These are phyloP conservation scores for Parastagonospora avenae DNA, from an alignment of 2,329 filamentous ascomycete genomes.

Conservation along the genomic window DNA sequence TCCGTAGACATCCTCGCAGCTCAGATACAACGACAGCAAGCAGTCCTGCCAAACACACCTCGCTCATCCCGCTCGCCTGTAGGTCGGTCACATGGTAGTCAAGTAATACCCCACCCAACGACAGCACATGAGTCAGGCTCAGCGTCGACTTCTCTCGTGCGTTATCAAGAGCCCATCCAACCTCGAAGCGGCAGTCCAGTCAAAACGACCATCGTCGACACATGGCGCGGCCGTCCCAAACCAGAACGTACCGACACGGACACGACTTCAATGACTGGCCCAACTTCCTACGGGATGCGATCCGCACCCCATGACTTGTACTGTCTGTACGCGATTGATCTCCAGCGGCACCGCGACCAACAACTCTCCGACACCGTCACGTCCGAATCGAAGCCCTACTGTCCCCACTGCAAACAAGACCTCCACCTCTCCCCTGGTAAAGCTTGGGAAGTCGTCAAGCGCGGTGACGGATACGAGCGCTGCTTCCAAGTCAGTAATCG, in stretches of 20 bases:
- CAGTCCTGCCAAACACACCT: conserved; percentile 16
- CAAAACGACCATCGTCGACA: conserved; percentile 30
- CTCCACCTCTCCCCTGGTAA: conserved; percentile 41
- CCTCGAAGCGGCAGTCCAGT: conserved; percentile 24
- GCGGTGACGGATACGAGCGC: conserved; percentile 36
- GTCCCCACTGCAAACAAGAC: conserved; percentile 36
- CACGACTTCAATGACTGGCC: conserved; percentile 29
- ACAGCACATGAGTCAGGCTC: conserved; percentile 11
- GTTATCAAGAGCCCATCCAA: conserved; percentile 19
- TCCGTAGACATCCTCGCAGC: conserved; percentile 36
- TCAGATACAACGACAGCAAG: conserved; percentile 32
- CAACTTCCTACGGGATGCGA: conserved; percentile 25
- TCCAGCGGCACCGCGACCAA: conserved; percentile 36
- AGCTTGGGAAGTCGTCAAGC: conserved; percentile 44
- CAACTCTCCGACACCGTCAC: conserved; percentile 32
- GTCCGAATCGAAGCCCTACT: conserved; percentile 29
- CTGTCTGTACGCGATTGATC: conserved; percentile 40
- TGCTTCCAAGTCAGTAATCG: conserved; percentile 41
- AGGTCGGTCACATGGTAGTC: conserved; percentile 8
- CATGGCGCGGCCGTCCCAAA: conserved; percentile 22
- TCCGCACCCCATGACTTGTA: conserved; percentile 26
- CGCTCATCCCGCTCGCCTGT: conserved; percentile 21
- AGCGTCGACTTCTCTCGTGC: conserved; percentile 31
- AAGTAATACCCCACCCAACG: conserved; percentile 19
- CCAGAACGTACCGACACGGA: conserved; percentile 24